Evolutionary conservation across 495 filamentous ascomycete species (phyloP), one percentile per base, ranked within the genome.

Genomic region (Penicillium robsamsonii): DNA sequence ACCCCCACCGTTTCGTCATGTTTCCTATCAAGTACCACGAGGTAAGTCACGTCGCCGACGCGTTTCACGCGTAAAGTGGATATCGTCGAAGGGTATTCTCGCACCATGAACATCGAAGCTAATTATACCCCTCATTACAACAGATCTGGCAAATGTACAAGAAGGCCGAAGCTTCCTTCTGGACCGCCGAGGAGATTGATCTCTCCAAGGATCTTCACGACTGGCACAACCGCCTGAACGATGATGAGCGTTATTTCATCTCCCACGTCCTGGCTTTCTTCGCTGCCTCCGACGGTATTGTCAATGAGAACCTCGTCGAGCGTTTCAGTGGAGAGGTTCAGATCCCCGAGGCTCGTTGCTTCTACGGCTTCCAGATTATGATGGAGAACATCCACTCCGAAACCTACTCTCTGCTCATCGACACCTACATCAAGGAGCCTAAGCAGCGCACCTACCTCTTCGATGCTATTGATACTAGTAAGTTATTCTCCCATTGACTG

Each of bases 111-210:
- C 41, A 55, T 46, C 13, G 52, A 54, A n/a, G 55, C 64, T 67
- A 48, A 66, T 30, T n/a, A n/a, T n/a, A n/a, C n/a, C n/a, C n/a
- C n/a, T n/a, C n/a, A n/a, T n/a, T 41, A 35, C 52, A 29, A 69
- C 64, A 93, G 94, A 93, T 98, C 78, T 98, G 94, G 94, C 95
- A 97, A 75, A 97, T 98, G 93, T 98, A 98, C 84, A 98, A 98
- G 87, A 97, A 98, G 79, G 95, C 95, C 63, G 93, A 97, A 75
- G 94, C 94, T 24, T 97, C 95, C 37, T 98, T 98, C 85, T 98
- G 94, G 94, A 97, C 95, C 50, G 94, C 94, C 53, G 94, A 98
- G 72, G 94, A 98, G 79, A 97, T 98, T 59, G 94, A 98, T 79
- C 85, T 98, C 27, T 96, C 93, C 65, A 97, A 98, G 80, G 94